Percentiles rank a stretch among this genome's conserved stretches.
These are phyloP conservation scores for Polyporus tsugae DNA, from an alignment of 1,284 basidiomycete species.

Conservation along the genomic window DNA sequence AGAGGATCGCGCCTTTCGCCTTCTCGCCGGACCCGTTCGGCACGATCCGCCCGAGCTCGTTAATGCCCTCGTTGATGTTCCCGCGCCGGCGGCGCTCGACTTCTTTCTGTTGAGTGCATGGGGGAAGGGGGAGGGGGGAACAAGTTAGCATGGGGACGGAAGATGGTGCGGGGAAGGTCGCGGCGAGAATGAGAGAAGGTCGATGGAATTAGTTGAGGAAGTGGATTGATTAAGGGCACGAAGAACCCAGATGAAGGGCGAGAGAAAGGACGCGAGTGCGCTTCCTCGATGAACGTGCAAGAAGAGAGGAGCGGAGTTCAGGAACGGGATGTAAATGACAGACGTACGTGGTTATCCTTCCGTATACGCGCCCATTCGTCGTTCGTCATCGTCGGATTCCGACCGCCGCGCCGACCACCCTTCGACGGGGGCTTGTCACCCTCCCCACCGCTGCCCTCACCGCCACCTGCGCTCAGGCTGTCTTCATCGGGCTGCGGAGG, in stretches of 20 bases:
- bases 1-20: constrained; percentile 87
- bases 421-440: constrained; percentile 28
- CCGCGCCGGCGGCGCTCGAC: constrained; percentile 93
- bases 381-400: constrained; percentile 47
- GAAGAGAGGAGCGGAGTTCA: background rate
- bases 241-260: background rate
- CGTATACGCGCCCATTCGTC: constrained; percentile 86
- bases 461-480: background rate
- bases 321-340: background rate
- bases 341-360: constrained; percentile 84
- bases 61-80: constrained; percentile 97
- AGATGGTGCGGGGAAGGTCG: background rate
- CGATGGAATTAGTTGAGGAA: background rate
- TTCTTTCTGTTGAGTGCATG: constrained; percentile 77
- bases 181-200: too few species aligned
- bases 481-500: constrained; percentile 4
- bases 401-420: constrained; percentile 46
- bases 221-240: background rate
- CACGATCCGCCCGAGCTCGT: constrained; percentile 88
- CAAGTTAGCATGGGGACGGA: constrained; percentile 6
- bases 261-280: background rate
- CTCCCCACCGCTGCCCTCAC: constrained; percentile 15
- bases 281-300: background rate
- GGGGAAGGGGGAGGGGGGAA: constrained; percentile 10
- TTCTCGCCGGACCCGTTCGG: constrained; percentile 90